Conservation (phyloP, 495 filamentous ascomycete species). For the Lophiostoma macrostomum region DNA sequence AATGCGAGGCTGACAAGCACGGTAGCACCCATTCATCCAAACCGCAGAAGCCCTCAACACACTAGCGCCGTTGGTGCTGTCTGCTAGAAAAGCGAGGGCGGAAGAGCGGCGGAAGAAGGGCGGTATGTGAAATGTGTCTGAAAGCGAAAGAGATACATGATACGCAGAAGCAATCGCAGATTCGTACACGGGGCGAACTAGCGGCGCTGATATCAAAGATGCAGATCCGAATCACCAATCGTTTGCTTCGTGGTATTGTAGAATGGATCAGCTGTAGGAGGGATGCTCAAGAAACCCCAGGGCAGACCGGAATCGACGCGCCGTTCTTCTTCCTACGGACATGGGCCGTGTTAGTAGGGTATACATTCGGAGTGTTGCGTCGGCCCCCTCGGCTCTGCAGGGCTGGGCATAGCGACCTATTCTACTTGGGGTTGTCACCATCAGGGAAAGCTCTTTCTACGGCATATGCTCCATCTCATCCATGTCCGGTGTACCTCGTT, state of each 20-base stretch:
- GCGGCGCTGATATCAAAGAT: conserved; percentile 5
- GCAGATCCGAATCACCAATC: conserved; percentile 5
- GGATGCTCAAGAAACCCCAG: no score
- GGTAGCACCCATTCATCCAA: conserved; percentile 88
- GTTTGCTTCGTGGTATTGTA: conserved; percentile 14
- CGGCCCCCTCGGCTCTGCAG: no score
- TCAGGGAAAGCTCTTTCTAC: no score
- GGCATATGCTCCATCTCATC: no score
- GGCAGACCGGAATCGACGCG: no score
- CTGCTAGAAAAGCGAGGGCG: conserved; percentile 75
- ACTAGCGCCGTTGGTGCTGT: conserved; percentile 78
- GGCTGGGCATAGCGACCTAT: no score
- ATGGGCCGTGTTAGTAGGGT: no score
- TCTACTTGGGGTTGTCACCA: no score
- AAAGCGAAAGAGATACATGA: conserved; percentile 1
- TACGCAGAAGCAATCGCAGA: conserved; percentile 6
- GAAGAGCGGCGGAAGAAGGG: conserved; percentile 70
- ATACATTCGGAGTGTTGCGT: no score
- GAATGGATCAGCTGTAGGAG: conserved; percentile 7
- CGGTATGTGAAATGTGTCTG: conserved; percentile 22
- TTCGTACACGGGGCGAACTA: conserved; percentile 8
- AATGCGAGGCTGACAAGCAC: conserved; percentile 36
- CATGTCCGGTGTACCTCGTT: no score
- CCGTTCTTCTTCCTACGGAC: no score
- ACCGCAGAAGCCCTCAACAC: conserved; percentile 69